Conservation (phyloP, 257 asterid species). For the Galeopsis tetrahit region DNA sequence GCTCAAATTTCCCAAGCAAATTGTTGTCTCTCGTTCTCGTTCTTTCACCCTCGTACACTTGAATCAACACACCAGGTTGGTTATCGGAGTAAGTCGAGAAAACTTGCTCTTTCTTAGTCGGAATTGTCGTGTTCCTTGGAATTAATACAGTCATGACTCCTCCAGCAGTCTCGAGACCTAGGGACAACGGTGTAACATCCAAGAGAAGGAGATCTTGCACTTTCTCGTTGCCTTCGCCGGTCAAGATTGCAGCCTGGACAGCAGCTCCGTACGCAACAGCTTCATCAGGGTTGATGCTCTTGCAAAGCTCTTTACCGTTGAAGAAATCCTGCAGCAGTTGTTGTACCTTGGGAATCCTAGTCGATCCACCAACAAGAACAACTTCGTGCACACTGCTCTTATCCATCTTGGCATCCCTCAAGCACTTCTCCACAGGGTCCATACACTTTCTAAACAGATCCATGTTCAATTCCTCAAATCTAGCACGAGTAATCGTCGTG, state of each 20-base stretch:
- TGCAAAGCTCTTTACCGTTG: constrained; percentile 47
- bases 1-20: constrained; percentile 45
- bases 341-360: constrained; percentile 47
- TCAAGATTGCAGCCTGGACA: constrained; percentile 43
- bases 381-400: constrained; percentile 40
- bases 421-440: constrained; percentile 52
- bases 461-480: constrained; percentile 49
- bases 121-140: constrained; percentile 46
- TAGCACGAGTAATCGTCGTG: constrained; percentile 39
- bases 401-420: constrained; percentile 49
- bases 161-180: constrained; percentile 45
- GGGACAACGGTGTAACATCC: constrained; percentile 40
- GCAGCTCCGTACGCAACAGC: constrained; percentile 50
- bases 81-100: constrained; percentile 46
- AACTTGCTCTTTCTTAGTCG: constrained; percentile 43
- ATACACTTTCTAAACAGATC: constrained; percentile 46
- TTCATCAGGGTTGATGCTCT: constrained; percentile 47
- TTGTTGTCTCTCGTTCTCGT: constrained; percentile 41
- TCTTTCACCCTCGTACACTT: constrained; percentile 44
- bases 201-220: constrained; percentile 47
- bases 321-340: constrained; percentile 48
- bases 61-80: constrained; percentile 42
- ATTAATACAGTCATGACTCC: constrained; percentile 47
- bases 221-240: constrained; percentile 45
- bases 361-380: constrained; percentile 46